Evolutionary conservation across 2,329 filamentous ascomycete genomes (phyloP), one percentile per base, ranked within the genome.

Genomic region (Microcyclospora tardicrescens): DNA sequence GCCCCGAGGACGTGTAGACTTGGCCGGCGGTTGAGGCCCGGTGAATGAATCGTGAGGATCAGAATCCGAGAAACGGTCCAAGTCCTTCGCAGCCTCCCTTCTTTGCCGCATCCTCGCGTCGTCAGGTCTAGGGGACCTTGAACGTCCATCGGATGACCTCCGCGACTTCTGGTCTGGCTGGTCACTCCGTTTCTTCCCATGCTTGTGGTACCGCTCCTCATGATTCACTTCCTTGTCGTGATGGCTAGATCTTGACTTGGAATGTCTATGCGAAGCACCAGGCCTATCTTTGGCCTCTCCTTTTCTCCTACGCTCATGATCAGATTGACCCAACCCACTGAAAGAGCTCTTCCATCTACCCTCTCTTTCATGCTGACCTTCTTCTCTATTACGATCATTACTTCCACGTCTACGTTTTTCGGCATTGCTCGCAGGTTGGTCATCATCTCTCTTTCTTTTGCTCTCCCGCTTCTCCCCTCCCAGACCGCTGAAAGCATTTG

Each of bases 21-120:
- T 45, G 27, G 56, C 47, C 3, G 61, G 62, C 14, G 69, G 69
- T 19, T 78, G 77, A 8, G 73, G 77, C 1, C 86, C 87, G 28
- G 94, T 78, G 14, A 89, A 64, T 3, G 80, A 75, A 40, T 86
- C 79, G 3, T 86, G 63, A 1, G 83, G 79, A 55, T 93, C 84
- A 0, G 82, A 86, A 30, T 63, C 61, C 2, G 55, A 33, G 29
- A 60, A n/a, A 10, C 16, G 41, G 43, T 24, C 27, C n/a, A n/a
- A n/a, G 36, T 28, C 27, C 29, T 13, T 33, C 28, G 37, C n/a
- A 14, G n/a, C 16, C 19, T 28, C 5, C 33, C 29, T 10, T 37
- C 32, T 24, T 35, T 29, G n/a, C 32, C 19, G 14, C 4, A 4
- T 24, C 8, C 19, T 4, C 19, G 8, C 19, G 5, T 24, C 19